Percentiles rank a stretch among this genome's conserved stretches.
Conservation (phyloP, 306 rosid genomes). For the Arachis hypogaea region DNA sequence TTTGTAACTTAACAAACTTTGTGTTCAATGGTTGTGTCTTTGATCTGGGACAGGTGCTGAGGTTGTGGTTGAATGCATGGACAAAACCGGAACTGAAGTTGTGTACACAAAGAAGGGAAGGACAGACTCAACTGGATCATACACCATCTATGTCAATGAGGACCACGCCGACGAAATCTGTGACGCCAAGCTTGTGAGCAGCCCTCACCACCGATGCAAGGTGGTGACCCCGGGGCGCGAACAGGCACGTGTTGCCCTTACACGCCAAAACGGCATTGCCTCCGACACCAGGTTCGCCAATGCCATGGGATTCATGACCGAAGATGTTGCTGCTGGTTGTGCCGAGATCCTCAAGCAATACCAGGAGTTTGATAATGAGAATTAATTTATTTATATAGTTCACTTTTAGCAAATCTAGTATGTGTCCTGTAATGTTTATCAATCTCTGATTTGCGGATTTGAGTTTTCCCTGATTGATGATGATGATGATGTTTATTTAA, state of each 20-base stretch:
- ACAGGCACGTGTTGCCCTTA: slow-evolving; percentile 79
- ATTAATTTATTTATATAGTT: slow-evolving; percentile 5
- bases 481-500: slow-evolving; percentile 17
- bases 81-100: slow-evolving; percentile 43
- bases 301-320: slow-evolving; percentile 63
- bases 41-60: slow-evolving; percentile 60
- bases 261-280: slow-evolving; percentile 73
- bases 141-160: slow-evolving; percentile 52
- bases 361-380: slow-evolving; percentile 67
- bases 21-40: not conserved
- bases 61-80: slow-evolving; percentile 75
- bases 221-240: slow-evolving; percentile 68
- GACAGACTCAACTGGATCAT: slow-evolving; percentile 68
- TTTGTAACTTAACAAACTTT: not conserved
- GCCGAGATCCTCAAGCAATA: slow-evolving; percentile 64
- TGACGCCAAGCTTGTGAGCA: slow-evolving; percentile 68
- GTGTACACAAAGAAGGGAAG: slow-evolving; percentile 55
- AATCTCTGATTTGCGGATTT: slow-evolving; percentile 23
- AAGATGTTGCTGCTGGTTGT: slow-evolving; percentile 61
- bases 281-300: slow-evolving; percentile 65
- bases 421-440: not conserved
- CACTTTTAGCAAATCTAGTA: slow-evolving; percentile 1
- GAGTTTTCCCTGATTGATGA: not conserved
- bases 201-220: slow-evolving; percentile 54
- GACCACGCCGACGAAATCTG: slow-evolving; percentile 76